Percentiles rank a stretch among this genome's conserved stretches.
Conservation (phyloP, 345 rosid species). For the Eucalyptus rudis region DNA sequence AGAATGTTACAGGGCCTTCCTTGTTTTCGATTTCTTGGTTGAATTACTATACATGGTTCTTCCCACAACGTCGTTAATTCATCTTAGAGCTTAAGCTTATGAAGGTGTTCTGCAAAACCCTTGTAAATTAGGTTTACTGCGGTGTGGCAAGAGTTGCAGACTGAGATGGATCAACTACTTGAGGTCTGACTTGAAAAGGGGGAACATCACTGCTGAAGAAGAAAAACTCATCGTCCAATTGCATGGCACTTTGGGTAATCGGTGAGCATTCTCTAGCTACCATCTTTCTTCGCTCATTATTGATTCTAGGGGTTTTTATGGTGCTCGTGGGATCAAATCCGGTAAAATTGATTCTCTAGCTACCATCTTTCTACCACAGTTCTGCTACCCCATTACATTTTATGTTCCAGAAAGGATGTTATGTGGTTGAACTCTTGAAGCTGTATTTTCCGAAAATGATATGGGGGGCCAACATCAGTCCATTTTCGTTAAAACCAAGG, state of each 20-base stretch:
- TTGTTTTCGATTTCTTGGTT: neutral
- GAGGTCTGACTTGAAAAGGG: slow-evolving; percentile 73
- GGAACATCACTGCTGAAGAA: slow-evolving; percentile 63
- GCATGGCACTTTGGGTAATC: slow-evolving; percentile 63
- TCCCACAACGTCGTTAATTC: neutral
- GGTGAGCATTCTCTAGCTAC: slow-evolving; percentile 14
- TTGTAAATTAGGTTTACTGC: slow-evolving; percentile 36
- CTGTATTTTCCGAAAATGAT: neutral
- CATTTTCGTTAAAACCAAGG: neutral
- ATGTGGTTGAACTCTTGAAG: neutral
- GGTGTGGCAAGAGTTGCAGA: slow-evolving; percentile 95
- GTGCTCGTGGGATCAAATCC: neutral
- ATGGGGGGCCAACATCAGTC: neutral
- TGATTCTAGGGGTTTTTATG: neutral
- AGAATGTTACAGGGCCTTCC: neutral
- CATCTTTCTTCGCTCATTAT: neutral
- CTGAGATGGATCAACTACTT: slow-evolving; percentile 90
- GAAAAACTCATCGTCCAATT: slow-evolving; percentile 65
- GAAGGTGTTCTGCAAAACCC: neutral
- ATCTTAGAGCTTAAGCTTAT: neutral
- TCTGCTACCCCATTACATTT: neutral
- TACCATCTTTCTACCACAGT: neutral
- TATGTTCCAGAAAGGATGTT: neutral
- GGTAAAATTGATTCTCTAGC: no score
- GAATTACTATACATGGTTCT: neutral